Base-by-base conservation (phyloP, 2,329 filamentous ascomycete species). In the Beauveria rudraprayagi region DNA sequence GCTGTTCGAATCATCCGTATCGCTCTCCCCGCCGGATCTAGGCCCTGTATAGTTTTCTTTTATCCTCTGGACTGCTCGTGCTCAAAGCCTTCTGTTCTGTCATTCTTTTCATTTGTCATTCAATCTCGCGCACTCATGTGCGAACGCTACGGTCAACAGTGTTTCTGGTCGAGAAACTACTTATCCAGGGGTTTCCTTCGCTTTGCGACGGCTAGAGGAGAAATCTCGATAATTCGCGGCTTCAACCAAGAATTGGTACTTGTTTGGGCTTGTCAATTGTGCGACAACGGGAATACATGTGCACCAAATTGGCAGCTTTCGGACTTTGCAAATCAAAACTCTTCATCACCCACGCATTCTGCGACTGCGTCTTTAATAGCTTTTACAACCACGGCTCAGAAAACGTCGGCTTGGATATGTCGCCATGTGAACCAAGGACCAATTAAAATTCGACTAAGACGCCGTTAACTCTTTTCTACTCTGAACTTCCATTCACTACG, bases 261-360 rank as follows among this genome's bases (percentile, higher is more conserved):
- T 70, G 66, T 72, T 69, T 67, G 68, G 73, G 68, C 69, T 71
- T 68, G 71, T 71, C 72, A 68, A 68, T 69, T 69, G 71, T 72
- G 69, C 70, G 68, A 68, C 71, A 67, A 74, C 71, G 67, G 69
- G 70, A 66, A 72, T 69, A 69, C 70, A 67, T 69, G 72, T 70
- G 71, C 71, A 69, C 70, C 69, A 68, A 69, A 66, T 73, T 74
- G 70, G 68, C 73, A 74, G 69, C 72, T 71, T 72, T 70, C 72
- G 71, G 70, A 73, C 70, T 69, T 69, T 71, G 67, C 73, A 75
- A 75, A 71, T 73, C 69, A 74, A 72, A 62, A 71, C 69, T 70
- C 69, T 72, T 72, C 71, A 70, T 73, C 73, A 72, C 67, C 69
- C 70, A 71, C 69, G 67, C 69, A 66, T 72, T 70, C 69, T 67